Evolutionary conservation across 768 basidiomycete genomes (phyloP).

Genomic region (Lactarius indigo): DNA sequence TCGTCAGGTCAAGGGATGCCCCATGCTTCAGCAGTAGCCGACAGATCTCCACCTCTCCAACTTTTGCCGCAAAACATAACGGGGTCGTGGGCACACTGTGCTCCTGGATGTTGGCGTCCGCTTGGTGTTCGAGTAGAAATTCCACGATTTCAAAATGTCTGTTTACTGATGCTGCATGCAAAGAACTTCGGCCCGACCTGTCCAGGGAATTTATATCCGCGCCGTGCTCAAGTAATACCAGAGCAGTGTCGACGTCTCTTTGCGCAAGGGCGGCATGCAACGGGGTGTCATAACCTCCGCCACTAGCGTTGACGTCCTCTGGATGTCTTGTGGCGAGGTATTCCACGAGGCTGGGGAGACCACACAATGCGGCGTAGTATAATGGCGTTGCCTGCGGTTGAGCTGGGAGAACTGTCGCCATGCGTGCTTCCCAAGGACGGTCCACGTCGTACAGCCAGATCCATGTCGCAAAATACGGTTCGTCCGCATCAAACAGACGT

Average conservation of each 20-base stretch:
- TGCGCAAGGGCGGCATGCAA: not conserved
- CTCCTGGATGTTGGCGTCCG: not conserved
- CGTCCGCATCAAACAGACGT: not conserved
- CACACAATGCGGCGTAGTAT: slow-evolving; percentile 4
- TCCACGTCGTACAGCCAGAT: not conserved
- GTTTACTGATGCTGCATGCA: not conserved
- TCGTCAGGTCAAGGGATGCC: not conserved
- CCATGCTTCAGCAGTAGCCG: not conserved
- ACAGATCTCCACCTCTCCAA: not conserved
- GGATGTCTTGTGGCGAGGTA: not conserved
- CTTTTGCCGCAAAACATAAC: not conserved
- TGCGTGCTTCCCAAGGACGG: not conserved
- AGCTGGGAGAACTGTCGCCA: not conserved
- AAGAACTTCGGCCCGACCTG: not conserved
- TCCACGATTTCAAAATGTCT: not conserved
- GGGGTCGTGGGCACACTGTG: not conserved
- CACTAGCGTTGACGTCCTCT: not conserved
- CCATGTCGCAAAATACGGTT: slow-evolving; percentile 1
- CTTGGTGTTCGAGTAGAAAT: not conserved
- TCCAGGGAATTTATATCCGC: not conserved
- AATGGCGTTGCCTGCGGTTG: not conserved
- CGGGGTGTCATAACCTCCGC: not conserved
- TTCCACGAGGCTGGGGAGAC: not conserved
- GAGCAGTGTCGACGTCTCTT: not conserved
- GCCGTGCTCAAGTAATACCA: not conserved